A percentile compares a stretch with the other conserved stretches of the same genome.
phyloP scores from a whole-genome alignment of 2,329 filamentous ascomycete species.

The Chrysosporium queenslandicum region DNA sequence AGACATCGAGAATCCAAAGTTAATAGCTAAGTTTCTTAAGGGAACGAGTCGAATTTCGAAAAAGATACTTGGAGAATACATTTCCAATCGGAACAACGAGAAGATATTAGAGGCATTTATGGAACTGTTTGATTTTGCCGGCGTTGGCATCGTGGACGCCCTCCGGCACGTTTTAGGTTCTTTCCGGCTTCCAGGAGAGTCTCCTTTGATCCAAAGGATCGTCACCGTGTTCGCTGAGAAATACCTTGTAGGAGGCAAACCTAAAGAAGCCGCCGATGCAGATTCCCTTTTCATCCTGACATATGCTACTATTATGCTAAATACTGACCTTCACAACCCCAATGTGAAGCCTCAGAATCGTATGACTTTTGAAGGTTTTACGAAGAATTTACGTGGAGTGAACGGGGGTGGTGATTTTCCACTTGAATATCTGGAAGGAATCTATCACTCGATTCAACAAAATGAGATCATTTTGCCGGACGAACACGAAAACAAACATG shows the following conservation, averaged over 20 bases:
- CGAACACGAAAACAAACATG: constrained; percentile 92
- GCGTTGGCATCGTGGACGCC: constrained; percentile 81
- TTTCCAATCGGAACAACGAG: constrained; percentile 86
- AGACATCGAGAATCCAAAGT: constrained; percentile 60
- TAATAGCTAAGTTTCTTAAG: constrained; percentile 76
- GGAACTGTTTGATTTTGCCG: constrained; percentile 74
- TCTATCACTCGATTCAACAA: constrained; percentile 81
- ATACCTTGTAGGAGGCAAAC: constrained; percentile 61
- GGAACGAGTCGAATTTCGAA: constrained; percentile 84
- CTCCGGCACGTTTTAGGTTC: constrained; percentile 76
- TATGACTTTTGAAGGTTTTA: constrained; percentile 76
- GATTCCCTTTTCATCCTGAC: constrained; percentile 84
- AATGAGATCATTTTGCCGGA: constrained; percentile 96
- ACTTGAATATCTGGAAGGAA: constrained; percentile 69
- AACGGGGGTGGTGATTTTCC: constrained; percentile 80
- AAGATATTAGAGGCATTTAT: constrained; percentile 75
- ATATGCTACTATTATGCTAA: constrained; percentile 95
- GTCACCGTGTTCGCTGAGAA: constrained; percentile 77
- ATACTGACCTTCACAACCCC: constrained; percentile 93
- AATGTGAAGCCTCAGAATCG: constrained; percentile 66
- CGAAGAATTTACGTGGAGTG: constrained; percentile 78
- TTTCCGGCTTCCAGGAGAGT: constrained; percentile 89
- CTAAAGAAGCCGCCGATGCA: constrained; percentile 67
- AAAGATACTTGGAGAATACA: constrained; percentile 78
- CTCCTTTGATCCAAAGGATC: constrained; percentile 84